Evolutionary conservation across 2,329 filamentous ascomycete genomes (phyloP).

Genomic region (Diaporthe caulivora): DNA sequence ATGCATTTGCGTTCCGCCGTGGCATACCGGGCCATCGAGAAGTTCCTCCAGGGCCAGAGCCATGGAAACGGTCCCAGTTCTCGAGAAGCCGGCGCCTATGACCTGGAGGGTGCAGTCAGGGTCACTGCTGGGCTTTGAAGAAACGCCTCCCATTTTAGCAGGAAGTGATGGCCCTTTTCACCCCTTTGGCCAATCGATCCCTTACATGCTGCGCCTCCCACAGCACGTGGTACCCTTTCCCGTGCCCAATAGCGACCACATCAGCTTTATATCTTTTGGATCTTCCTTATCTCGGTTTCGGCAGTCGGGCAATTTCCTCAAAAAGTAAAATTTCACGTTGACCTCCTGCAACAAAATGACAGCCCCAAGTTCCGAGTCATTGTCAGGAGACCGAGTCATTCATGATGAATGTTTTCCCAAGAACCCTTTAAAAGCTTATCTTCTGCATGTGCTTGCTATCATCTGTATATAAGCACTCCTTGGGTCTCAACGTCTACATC

Average conservation of each 20-base stretch:
- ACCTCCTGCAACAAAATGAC: too few species aligned
- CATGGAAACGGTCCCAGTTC: constrained; percentile 1
- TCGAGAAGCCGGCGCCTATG: constrained; percentile 25
- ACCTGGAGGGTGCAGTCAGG: constrained; percentile 4
- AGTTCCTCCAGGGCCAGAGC: constrained; percentile 25
- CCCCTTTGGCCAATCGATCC: too few species aligned
- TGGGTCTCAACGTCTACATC: too few species aligned
- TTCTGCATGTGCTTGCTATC: too few species aligned
- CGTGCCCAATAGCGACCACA: neutral
- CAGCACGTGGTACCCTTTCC: too few species aligned
- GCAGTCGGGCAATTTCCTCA: constrained; percentile 2
- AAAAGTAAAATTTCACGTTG: neutral
- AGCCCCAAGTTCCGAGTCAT: neutral
- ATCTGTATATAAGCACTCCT: neutral
- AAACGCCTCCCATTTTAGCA: neutral
- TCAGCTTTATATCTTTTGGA: neutral
- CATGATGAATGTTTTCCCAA: too few species aligned
- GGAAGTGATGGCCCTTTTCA: neutral
- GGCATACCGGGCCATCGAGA: constrained; percentile 14
- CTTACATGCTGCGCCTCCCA: too few species aligned
- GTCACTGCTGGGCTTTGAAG: constrained; percentile 26
- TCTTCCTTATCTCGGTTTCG: constrained; percentile 13
- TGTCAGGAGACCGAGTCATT: neutral
- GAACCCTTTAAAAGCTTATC: too few species aligned
- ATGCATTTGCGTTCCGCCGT: constrained; percentile 17